Evolutionary conservation across 768 basidiomycete genomes (phyloP), one percentile per base, ranked within the genome.

Genomic region (Fistulinella prunicolor): DNA sequence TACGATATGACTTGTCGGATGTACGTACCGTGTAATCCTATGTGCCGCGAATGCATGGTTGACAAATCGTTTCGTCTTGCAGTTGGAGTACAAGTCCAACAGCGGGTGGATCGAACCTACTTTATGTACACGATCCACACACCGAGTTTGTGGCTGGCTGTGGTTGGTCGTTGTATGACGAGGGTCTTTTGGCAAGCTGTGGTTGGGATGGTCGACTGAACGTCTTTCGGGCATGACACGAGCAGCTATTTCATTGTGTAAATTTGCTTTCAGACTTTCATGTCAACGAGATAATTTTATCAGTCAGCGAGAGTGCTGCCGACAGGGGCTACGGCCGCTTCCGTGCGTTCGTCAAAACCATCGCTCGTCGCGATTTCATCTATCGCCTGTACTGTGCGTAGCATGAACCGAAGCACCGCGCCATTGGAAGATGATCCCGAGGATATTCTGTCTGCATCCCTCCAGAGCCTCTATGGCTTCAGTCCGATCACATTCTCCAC

Each of bases 1-100:
- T 94, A 97, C 69, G 95, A 98, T 63, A 98, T 97, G 95, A 93
- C 93, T 1, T 92, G 87, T 67, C 76, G 91, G 65, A 76, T 94
- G 87, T 96, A 73, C 63, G 85, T 78, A 24, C 10, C 42, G 51
- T 35, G n/a, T 35, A 19, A 48, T 36, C 30, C 42, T 39, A 17
- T 45, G 1, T 39, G 4, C 14, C 5, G 38, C n/a, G 38, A 16
- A 37, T 13, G 29, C 23, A 19, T 16, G 17, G 8, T 34, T 49
- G 37, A 56, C 38, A 14, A 21, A 10, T n/a, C 12, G 29, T 44
- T 34, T 20, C 47, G n/a, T n/a, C 44, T 30, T 50, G 9, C 50
- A 89, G 91, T 56, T 94, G 91, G 91, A 80, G 81, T 51, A 85
- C 84, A n/a, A 72, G 68, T 38, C 79, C 83, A 9, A 57, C 65